Conservation (phyloP, 768 basidiomycete genomes). For the Pleurotus ostreatus region DNA sequence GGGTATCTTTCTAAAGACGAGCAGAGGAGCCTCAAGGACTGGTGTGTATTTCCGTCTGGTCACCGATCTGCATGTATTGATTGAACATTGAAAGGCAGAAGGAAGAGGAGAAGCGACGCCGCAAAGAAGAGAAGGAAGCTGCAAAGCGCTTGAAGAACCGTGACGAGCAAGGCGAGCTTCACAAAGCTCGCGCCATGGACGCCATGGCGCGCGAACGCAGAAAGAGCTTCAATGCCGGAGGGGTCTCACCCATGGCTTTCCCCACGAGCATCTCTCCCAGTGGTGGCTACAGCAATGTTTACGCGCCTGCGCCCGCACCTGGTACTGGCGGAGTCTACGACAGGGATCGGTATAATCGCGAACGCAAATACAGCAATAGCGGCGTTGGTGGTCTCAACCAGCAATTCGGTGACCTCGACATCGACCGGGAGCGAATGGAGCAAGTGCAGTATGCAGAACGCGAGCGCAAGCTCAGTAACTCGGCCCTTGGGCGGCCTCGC, state of each 20-base stretch:
- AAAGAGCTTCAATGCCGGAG: slow-evolving; percentile 48
- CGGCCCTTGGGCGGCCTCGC: slow-evolving; percentile 32
- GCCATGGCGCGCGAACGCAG: slow-evolving; percentile 42
- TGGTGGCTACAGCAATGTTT: slow-evolving; percentile 6
- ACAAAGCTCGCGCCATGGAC: slow-evolving; percentile 56
- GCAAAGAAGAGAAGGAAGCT: slow-evolving; percentile 42
- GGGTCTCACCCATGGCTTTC: slow-evolving; percentile 27
- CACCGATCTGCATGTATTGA: slow-evolving; percentile 2
- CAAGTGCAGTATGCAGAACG: slow-evolving; percentile 26
- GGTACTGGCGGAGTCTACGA: slow-evolving; percentile 19
- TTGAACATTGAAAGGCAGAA: slow-evolving; percentile 34
- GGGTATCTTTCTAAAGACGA: slow-evolving; percentile 34
- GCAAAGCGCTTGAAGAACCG: slow-evolving; percentile 46
- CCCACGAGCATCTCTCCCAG: slow-evolving; percentile 15
- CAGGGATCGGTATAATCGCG: slow-evolving; percentile 15
- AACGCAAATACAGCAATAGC: slow-evolving; percentile 29
- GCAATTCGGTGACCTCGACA: slow-evolving; percentile 16
- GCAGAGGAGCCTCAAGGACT: slow-evolving; percentile 38
- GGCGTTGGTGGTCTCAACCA: slow-evolving; percentile 22
- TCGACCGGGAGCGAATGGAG: slow-evolving; percentile 26
- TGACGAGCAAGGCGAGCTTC: slow-evolving; percentile 54
- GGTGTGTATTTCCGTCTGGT: slow-evolving; percentile 26
- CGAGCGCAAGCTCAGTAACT: slow-evolving; percentile 27
- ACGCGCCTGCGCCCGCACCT: slow-evolving; percentile 14
- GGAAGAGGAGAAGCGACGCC: slow-evolving; percentile 39